Evolutionary conservation across 805 yeast genomes (phyloP), one percentile per base, ranked within the genome.

Genomic region (Candida vartiovaarae): DNA sequence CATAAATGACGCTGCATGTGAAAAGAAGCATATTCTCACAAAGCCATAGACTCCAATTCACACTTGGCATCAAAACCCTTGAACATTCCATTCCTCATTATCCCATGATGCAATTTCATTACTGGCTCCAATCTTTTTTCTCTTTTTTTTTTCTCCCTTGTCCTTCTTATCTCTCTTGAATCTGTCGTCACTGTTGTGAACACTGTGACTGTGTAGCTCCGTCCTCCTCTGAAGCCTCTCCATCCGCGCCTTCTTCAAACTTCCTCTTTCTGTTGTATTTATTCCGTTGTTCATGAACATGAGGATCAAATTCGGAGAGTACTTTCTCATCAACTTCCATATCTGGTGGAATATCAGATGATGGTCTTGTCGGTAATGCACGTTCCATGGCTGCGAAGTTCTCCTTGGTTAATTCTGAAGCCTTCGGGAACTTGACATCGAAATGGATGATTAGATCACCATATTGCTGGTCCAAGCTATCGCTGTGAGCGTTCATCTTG

Each of bases 301-400:
- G n/a, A 20, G 49, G 46, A 29, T 47, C 41, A 32, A 32, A 50
- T n/a, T 51, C 53, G 5, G 46, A 31, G 8, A 53, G 35, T 3
- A 40, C 72, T 39, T 68, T 74, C 35, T 77, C 82, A 41, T 75
- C 80, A 36, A 74, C 75, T 38, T 72, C 76, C 41, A 78, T 85
- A 52, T 74, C 80, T 56, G 70, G 74, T 55, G 96, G 96, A 54
- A 86, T 72, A 6, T 53, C 50, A 28, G 74, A 66, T 41, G 65
- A 60, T 10, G 71, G 66, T 73, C 96, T 81, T 36, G 88, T 65
- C 24, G 98, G 98, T 61, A 93, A 73, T 38, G 88, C 75, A 32
- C 65, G 58, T 64, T 84, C 95, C 64, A 93, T 76, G 47, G 71
- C 64, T 58, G 79, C 74, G 61, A 85, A 71, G 58, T 80, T 74